Evolutionary conservation across 805 yeast genomes (phyloP).

Genomic region (Kluyveromyces nonfermentans): DNA sequence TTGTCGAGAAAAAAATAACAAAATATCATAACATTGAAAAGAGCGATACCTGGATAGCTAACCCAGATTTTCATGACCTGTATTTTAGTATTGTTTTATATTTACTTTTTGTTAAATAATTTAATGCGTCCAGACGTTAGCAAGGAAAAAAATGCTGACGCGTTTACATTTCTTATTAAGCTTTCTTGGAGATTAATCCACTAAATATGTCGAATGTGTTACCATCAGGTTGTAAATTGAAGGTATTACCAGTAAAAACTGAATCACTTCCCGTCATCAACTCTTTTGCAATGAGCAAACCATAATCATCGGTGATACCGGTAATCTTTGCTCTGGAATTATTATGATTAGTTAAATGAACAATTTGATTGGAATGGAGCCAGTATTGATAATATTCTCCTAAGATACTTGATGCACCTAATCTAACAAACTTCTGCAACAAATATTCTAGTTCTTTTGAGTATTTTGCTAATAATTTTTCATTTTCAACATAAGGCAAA

Average conservation of each 20-base stretch:
- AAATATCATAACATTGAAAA: not conserved
- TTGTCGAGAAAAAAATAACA: not conserved
- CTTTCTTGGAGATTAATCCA: constrained; percentile 68
- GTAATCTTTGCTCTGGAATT: constrained; percentile 50
- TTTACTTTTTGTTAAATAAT: constrained; percentile 1
- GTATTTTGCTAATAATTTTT: constrained; percentile 46
- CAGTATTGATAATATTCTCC: constrained; percentile 70
- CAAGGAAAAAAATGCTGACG: not conserved
- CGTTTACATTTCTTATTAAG: constrained; percentile 3
- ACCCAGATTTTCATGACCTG: not conserved
- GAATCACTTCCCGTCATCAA: constrained; percentile 34
- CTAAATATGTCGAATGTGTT: constrained; percentile 92
- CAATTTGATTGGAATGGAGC: constrained; percentile 74
- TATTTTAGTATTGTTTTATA: constrained; percentile 4
- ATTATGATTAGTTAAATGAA: constrained; percentile 50
- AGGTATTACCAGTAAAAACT: constrained; percentile 42
- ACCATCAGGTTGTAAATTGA: constrained; percentile 90
- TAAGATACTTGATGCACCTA: constrained; percentile 64
- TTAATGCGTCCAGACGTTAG: constrained; percentile 1
- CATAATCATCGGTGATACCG: constrained; percentile 82
- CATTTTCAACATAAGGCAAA: constrained; percentile 39
- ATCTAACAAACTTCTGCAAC: constrained; percentile 44
- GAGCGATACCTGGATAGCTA: not conserved
- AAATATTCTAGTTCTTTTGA: constrained; percentile 57
- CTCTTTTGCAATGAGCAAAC: constrained; percentile 71